Conservation (phyloP, 306 rosid species). For the Rosa lucieae region DNA sequence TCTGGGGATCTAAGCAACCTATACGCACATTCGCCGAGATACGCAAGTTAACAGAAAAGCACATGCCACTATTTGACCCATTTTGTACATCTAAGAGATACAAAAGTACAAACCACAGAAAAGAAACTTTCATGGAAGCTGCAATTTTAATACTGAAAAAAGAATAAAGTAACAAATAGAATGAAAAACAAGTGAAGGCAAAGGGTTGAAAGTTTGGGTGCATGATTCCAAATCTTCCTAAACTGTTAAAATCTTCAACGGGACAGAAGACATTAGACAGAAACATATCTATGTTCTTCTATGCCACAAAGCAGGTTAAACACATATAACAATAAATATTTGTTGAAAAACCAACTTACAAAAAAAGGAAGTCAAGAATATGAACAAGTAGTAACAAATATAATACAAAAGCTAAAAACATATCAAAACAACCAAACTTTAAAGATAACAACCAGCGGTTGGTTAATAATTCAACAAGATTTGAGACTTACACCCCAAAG, state of each 20-base stretch:
- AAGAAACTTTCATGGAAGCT: neutral
- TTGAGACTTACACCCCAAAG: neutral
- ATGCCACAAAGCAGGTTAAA: neutral
- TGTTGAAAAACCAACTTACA: neutral
- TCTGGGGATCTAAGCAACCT: conserved; percentile 77
- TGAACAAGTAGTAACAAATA: neutral
- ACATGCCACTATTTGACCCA: neutral
- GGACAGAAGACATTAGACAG: neutral
- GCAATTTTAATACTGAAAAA: neutral
- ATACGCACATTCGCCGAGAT: conserved; percentile 24
- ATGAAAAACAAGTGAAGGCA: neutral
- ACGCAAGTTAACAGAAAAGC: conserved; percentile 5
- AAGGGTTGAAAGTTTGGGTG: neutral
- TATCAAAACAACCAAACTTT: neutral
- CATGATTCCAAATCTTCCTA: neutral
- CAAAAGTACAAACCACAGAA: neutral
- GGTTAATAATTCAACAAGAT: neutral
- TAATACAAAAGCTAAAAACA: neutral
- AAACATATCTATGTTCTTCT: neutral
- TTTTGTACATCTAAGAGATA: neutral
- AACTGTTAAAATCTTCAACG: neutral
- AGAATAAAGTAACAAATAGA: neutral
- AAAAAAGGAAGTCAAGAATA: neutral
- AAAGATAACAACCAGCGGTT: neutral
- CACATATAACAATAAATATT: too few relatives aligned